A percentile compares a stretch with the other conserved stretches of the same genome.
Evolutionary conservation across 768 basidiomycete species (phyloP).

Genomic region (Tulasnella calospora): DNA sequence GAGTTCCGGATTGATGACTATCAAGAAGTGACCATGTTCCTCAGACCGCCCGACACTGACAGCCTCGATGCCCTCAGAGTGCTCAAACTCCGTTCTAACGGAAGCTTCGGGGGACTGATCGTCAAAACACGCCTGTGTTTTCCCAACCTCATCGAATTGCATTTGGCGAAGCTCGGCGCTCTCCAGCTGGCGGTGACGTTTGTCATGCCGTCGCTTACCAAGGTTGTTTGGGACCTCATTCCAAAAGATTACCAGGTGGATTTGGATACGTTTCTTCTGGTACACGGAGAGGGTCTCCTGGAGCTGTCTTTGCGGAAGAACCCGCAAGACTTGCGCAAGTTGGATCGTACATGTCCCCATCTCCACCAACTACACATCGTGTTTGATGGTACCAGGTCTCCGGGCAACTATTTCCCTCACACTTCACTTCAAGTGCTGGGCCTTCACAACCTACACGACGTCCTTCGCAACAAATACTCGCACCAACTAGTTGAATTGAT

Average conservation of each 20-base stretch:
- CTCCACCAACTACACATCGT: neutral
- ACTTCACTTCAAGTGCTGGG: neutral
- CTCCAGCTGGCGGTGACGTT: neutral
- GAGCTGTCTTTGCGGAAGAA: neutral
- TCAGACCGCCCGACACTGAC: neutral
- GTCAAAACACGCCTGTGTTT: neutral
- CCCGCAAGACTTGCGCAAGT: neutral
- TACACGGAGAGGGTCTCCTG: neutral
- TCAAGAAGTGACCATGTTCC: neutral
- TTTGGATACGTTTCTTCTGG: neutral
- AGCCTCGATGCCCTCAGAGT: neutral
- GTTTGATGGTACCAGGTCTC: neutral
- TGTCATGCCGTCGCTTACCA: neutral
- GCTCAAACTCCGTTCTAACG: neutral
- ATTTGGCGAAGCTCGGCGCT: neutral
- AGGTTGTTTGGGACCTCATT: neutral
- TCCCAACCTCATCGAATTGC: neutral
- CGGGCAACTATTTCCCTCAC: neutral
- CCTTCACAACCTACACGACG: neutral
- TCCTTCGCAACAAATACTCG: neutral
- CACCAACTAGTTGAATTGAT: neutral
- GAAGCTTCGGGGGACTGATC: neutral
- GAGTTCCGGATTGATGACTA: neutral
- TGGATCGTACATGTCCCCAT: neutral
- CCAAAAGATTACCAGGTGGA: neutral